These are phyloP conservation scores for Stephanodiscus minutulus DNA, from an alignment of 108 stramenopile genomes.

Conservation along the genomic window DNA sequence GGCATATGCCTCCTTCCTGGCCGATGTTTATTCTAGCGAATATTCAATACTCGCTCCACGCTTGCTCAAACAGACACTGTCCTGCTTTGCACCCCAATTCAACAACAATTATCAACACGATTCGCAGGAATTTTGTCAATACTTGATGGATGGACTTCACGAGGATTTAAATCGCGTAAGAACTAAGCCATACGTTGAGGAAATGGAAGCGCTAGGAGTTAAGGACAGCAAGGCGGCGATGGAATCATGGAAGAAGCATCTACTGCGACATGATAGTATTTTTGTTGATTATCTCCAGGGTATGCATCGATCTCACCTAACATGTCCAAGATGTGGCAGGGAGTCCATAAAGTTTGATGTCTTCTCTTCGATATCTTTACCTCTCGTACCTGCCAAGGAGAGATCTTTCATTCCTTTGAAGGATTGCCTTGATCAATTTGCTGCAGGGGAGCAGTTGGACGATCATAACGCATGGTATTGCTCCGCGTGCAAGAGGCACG, in stretches of 20 bases:
- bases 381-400: conserved; percentile 62
- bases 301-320: conserved; percentile 87
- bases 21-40: conserved; percentile 81
- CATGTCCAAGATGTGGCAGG: conserved; percentile 82
- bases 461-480: conserved; percentile 88
- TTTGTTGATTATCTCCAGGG: conserved; percentile 89
- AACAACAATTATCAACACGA: conserved; percentile 92
- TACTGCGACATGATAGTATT: conserved; percentile 85
- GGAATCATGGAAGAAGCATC: conserved; percentile 84
- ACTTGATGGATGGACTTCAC: conserved; percentile 91
- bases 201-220: conserved; percentile 89
- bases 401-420: conserved; percentile 54
- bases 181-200: conserved; percentile 88
- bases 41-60: conserved; percentile 80
- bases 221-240: conserved; percentile 78
- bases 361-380: conserved; percentile 82
- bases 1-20: conserved; percentile 81
- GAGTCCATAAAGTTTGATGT: conserved; percentile 92
- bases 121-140: conserved; percentile 88
- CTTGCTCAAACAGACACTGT: conserved; percentile 81
- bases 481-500: conserved; percentile 75
- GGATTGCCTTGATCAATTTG: conserved; percentile 81
- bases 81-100: conserved; percentile 85
- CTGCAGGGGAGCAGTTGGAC: conserved; percentile 82
- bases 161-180: conserved; percentile 72